These are phyloP conservation scores for Mychonastes homosphaera DNA, from an alignment of 139 green algal genomes.

Conservation along the genomic window DNA sequence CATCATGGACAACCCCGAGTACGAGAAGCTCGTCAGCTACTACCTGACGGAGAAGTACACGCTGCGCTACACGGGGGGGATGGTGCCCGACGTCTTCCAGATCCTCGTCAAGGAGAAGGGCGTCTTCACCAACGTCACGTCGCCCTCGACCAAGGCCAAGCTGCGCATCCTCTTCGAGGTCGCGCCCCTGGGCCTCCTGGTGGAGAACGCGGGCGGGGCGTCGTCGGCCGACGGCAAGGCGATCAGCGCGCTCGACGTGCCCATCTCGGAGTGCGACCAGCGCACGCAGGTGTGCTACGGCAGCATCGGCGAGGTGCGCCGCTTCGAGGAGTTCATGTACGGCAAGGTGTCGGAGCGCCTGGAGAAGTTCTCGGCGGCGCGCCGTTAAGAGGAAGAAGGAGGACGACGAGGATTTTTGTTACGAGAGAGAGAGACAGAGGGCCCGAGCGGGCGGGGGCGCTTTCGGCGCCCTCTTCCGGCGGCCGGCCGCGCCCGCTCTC, in stretches of 20 bases:
- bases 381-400: no score
- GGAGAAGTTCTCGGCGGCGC: no score
- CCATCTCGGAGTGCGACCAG: conserved; percentile 73
- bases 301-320: conserved; percentile 61
- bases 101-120: conserved; percentile 95
- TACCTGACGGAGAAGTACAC: conserved; percentile 95
- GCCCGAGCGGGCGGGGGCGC: no score
- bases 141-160: conserved; percentile 91
- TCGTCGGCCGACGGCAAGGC: conserved; percentile 66
- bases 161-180: conserved; percentile 91
- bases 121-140: conserved; percentile 91
- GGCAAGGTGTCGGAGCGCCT: no score
- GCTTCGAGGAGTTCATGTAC: conserved; percentile 88
- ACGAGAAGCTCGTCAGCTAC: conserved; percentile 81
- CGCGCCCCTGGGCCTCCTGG: conserved; percentile 30
- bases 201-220: conserved; percentile 76
- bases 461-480: no score
- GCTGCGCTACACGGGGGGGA: conserved; percentile 89
- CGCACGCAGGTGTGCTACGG: conserved; percentile 85
- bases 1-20: conserved; percentile 89
- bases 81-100: conserved; percentile 95
- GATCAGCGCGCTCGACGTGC: conserved; percentile 68
- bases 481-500: no score
- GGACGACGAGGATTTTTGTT: no score
- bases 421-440: no score